Evolutionary conservation across 2,329 filamentous ascomycete genomes (phyloP).

Genomic region (Colletotrichum paranaense): DNA sequence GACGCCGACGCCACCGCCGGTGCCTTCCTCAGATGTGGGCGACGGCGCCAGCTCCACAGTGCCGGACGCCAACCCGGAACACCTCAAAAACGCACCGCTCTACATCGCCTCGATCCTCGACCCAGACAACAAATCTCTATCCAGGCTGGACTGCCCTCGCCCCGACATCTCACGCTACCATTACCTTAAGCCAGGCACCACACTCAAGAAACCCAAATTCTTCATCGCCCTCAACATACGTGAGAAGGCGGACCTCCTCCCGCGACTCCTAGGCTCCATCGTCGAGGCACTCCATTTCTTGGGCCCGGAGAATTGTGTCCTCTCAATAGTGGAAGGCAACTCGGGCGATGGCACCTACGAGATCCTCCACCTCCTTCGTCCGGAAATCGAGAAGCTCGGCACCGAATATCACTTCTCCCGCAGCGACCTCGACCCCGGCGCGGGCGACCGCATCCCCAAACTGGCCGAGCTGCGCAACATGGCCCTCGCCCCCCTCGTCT

Average conservation of each 20-base stretch:
- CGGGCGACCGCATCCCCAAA: constrained; percentile 55
- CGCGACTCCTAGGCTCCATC: constrained; percentile 63
- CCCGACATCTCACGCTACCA: constrained; percentile 38
- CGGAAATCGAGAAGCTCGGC: constrained; percentile 51
- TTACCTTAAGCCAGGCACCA: constrained; percentile 29
- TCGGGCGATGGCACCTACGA: constrained; percentile 66
- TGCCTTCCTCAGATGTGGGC: background rate
- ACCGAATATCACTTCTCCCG: constrained; percentile 54
- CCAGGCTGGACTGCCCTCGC: constrained; percentile 44
- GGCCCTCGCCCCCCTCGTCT: constrained; percentile 59
- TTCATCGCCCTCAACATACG: constrained; percentile 66
- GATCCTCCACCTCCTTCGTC: constrained; percentile 55
- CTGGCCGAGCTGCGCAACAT: constrained; percentile 65
- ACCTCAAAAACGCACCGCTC: constrained; percentile 7
- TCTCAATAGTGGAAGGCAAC: constrained; percentile 67
- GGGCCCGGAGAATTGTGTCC: constrained; percentile 59
- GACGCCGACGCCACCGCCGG: background rate
- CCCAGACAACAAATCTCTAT: constrained; percentile 37
- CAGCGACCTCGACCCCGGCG: constrained; percentile 55
- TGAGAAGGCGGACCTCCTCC: constrained; percentile 56
- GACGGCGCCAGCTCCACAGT: background rate
- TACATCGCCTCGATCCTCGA: constrained; percentile 46
- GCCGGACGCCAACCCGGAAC: constrained; percentile 16
- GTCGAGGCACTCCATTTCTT: constrained; percentile 62
- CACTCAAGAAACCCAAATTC: constrained; percentile 45